These are phyloP conservation scores for Umbelopsis vinacea DNA, from an alignment of 192 early-diverging fungal genomes.

Conservation along the genomic window DNA sequence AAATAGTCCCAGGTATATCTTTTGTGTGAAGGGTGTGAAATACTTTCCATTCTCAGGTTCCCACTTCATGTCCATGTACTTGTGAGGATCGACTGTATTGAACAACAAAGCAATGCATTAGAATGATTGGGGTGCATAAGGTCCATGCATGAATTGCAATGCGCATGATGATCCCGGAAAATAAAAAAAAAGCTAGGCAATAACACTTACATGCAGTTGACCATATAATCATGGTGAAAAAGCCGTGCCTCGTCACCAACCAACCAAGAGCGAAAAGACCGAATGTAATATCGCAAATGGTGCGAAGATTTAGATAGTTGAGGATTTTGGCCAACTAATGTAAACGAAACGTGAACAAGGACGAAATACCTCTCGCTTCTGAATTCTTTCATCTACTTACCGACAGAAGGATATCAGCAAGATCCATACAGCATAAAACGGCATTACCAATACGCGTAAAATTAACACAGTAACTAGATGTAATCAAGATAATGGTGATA, in stretches of 20 bases:
- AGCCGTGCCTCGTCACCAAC: slow-evolving; percentile 75
- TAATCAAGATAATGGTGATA: slow-evolving; percentile 72
- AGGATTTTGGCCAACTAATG: slow-evolving; percentile 73
- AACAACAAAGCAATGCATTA: not conserved
- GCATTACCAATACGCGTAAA: slow-evolving; percentile 82
- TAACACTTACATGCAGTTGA: slow-evolving; percentile 48
- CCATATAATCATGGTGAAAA: slow-evolving; percentile 71
- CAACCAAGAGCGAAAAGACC: slow-evolving; percentile 76
- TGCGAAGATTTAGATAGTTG: slow-evolving; percentile 67
- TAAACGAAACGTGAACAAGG: not conserved
- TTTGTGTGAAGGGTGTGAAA: slow-evolving; percentile 50
- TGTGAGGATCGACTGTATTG: slow-evolving; percentile 40
- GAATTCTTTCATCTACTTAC: slow-evolving; percentile 38
- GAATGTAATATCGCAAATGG: slow-evolving; percentile 72
- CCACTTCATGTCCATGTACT: slow-evolving; percentile 61
- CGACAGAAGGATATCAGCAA: slow-evolving; percentile 78
- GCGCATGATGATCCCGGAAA: not conserved
- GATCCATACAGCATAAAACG: slow-evolving; percentile 77
- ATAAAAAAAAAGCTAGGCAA: too few species aligned
- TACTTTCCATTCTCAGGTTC: slow-evolving; percentile 60
- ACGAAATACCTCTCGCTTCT: not conserved
- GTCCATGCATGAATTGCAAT: not conserved
- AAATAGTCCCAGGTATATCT: slow-evolving; percentile 62
- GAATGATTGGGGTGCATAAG: not conserved
- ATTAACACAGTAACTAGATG: slow-evolving; percentile 67